phyloP scores from a whole-genome alignment of 2,329 filamentous ascomycete genomes.

The Microdochium trichocladiopsis region DNA sequence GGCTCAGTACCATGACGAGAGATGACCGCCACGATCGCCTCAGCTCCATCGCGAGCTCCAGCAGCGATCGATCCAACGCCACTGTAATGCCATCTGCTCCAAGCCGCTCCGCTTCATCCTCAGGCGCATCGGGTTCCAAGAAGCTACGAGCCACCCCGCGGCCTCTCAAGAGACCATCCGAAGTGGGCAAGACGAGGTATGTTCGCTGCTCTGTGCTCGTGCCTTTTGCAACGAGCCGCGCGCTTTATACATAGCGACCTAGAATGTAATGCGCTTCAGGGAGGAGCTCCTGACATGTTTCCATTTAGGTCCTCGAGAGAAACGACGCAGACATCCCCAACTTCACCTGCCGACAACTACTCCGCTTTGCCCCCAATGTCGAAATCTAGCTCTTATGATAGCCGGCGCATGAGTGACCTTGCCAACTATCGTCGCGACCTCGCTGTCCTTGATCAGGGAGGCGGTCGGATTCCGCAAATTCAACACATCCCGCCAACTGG shows the following conservation, averaged over 20 bases:
- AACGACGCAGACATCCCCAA: slow-evolving; percentile 21
- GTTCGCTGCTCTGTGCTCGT: neutral
- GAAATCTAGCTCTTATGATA: slow-evolving; percentile 30
- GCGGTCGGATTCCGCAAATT: slow-evolving; percentile 49
- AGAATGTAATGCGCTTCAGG: too few relatives aligned
- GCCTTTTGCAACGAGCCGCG: too few relatives aligned
- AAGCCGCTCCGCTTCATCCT: slow-evolving; percentile 21
- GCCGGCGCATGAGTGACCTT: slow-evolving; percentile 53
- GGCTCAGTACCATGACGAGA: slow-evolving; percentile 52
- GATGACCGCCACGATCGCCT: slow-evolving; percentile 58
- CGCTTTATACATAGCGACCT: too few relatives aligned
- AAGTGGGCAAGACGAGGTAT: slow-evolving; percentile 39
- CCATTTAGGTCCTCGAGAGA: neutral
- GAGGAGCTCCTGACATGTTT: neutral
- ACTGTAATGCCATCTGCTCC: slow-evolving; percentile 48
- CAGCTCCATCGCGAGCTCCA: slow-evolving; percentile 59
- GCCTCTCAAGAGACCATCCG: slow-evolving; percentile 49
- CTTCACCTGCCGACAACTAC: slow-evolving; percentile 15
- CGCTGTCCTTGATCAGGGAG: slow-evolving; percentile 57
- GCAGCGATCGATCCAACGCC: slow-evolving; percentile 59
- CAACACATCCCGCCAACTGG: slow-evolving; percentile 51
- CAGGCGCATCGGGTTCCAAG: slow-evolving; percentile 19
- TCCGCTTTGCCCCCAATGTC: slow-evolving; percentile 4
- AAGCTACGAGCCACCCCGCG: slow-evolving; percentile 26
- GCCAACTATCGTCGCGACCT: slow-evolving; percentile 67